Conservation (phyloP, 441 rosid genomes). For the Macaranga tanarius region DNA sequence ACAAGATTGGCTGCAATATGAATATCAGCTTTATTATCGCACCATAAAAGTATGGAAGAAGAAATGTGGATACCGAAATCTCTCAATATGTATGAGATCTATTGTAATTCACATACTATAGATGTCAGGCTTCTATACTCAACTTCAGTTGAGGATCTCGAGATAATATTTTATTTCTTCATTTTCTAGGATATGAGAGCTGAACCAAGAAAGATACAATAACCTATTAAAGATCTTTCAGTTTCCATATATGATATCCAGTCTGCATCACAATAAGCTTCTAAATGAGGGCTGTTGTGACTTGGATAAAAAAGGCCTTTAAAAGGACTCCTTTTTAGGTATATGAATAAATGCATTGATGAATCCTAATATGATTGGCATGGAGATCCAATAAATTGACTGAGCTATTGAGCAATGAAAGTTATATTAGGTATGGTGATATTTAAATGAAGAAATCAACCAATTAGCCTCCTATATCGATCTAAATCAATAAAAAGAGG, state of each 20-base stretch:
- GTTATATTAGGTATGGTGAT: not conserved
- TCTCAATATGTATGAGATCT: too few species aligned
- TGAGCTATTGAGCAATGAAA: not conserved
- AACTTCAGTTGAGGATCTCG: not conserved
- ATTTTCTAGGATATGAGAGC: not conserved
- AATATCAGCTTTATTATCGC: too few species aligned
- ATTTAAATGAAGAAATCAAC: not conserved
- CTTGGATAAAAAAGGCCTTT: not conserved
- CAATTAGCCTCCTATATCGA: not conserved
- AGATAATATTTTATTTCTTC: not conserved
- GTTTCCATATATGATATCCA: not conserved
- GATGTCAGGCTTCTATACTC: too few species aligned
- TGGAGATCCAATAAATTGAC: not conserved
- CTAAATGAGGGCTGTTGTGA: too few species aligned
- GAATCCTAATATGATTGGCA: not conserved
- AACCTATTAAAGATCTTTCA: not conserved
- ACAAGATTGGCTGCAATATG: too few species aligned
- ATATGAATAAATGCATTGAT: not conserved
- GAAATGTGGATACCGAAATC: too few species aligned
- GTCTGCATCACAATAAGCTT: not conserved
- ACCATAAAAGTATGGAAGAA: too few species aligned
- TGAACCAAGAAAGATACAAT: not conserved
- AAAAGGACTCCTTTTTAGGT: not conserved
- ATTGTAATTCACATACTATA: too few species aligned
- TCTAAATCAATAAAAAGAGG: not conserved